Percentiles rank a stretch among this genome's conserved stretches.
phyloP scores from a whole-genome alignment of 306 rosid genomes.

The Leucaena leucocephala region DNA sequence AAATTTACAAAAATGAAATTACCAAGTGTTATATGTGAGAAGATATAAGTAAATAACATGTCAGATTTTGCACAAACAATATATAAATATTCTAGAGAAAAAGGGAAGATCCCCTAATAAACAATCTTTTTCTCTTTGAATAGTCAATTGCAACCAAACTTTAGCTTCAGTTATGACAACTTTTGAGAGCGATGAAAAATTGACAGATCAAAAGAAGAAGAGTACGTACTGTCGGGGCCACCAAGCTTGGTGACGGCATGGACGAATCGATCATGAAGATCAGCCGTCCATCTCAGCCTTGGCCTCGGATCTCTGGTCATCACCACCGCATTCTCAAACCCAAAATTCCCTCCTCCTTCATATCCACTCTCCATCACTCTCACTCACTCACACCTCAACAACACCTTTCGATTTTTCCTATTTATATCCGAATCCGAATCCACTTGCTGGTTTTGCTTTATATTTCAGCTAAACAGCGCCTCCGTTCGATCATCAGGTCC shows the following conservation, averaged over 20 bases:
- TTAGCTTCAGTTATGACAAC: background rate
- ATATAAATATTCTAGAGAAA: background rate
- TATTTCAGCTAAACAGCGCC: constrained; percentile 23
- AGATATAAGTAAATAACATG: background rate
- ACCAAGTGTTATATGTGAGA: background rate
- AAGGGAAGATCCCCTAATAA: background rate
- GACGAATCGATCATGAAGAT: constrained; percentile 88
- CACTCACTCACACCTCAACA: background rate
- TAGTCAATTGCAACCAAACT: constrained; percentile 11
- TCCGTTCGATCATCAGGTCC: constrained; percentile 24
- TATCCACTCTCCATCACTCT: constrained; percentile 46
- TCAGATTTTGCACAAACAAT: background rate
- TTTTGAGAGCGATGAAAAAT: background rate
- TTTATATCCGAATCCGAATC: constrained; percentile 6
- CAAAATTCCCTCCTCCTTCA: constrained; percentile 36
- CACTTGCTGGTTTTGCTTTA: constrained; percentile 32
- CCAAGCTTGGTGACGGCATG: constrained; percentile 97
- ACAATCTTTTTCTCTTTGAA: background rate
- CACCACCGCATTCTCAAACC: constrained; percentile 66
- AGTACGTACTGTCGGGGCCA: constrained; percentile 83
- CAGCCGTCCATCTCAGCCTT: constrained; percentile 91
- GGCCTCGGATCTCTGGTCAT: constrained; percentile 96
- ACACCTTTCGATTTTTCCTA: background rate
- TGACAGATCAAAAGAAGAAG: background rate
- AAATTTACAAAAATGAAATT: background rate